These are phyloP conservation scores for Juglanconis sp. DNA, from an alignment of 2,329 filamentous ascomycete species.

Conservation along the genomic window DNA sequence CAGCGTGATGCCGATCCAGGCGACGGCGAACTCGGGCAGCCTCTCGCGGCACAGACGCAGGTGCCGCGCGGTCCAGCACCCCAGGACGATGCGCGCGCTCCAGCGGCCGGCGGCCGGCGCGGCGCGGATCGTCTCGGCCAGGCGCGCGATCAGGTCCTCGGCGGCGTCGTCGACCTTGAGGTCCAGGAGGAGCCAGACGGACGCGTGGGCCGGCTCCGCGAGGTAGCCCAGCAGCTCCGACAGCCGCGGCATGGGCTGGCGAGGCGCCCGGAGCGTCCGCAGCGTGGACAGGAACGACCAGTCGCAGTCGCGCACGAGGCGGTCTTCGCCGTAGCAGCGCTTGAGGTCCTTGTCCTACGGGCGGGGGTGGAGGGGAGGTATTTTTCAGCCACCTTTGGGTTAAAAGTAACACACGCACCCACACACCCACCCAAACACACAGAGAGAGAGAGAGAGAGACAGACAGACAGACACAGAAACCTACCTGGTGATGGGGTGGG, in stretches of 20 bases:
- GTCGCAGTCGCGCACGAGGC: slow-evolving; percentile 70
- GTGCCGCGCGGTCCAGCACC: slow-evolving; percentile 59
- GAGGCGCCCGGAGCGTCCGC: slow-evolving; percentile 64
- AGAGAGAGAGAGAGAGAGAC: neutral
- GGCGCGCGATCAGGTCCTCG: slow-evolving; percentile 65
- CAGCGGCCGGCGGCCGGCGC: slow-evolving; percentile 55
- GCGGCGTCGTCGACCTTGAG: slow-evolving; percentile 82
- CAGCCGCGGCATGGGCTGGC: slow-evolving; percentile 70
- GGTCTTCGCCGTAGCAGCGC: slow-evolving; percentile 75
- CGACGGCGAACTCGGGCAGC: slow-evolving; percentile 60
- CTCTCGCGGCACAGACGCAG: slow-evolving; percentile 59
- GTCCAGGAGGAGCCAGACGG: slow-evolving; percentile 81
- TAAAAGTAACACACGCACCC: too few relatives aligned
- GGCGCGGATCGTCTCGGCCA: slow-evolving; percentile 60
- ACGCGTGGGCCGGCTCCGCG: slow-evolving; percentile 57
- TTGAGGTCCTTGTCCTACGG: slow-evolving; percentile 64
- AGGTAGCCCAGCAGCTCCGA: slow-evolving; percentile 72
- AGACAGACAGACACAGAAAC: neutral
- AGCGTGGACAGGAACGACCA: slow-evolving; percentile 71
- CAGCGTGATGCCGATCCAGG: slow-evolving; percentile 66
- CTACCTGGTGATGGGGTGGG: neutral
- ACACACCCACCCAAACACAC: neutral
- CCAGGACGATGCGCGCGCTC: slow-evolving; percentile 71
- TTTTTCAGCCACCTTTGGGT: neutral
- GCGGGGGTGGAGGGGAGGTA: slow-evolving; percentile 35